Conservation (phyloP, 2,329 filamentous ascomycete genomes). For the Colletotrichum navitas region DNA sequence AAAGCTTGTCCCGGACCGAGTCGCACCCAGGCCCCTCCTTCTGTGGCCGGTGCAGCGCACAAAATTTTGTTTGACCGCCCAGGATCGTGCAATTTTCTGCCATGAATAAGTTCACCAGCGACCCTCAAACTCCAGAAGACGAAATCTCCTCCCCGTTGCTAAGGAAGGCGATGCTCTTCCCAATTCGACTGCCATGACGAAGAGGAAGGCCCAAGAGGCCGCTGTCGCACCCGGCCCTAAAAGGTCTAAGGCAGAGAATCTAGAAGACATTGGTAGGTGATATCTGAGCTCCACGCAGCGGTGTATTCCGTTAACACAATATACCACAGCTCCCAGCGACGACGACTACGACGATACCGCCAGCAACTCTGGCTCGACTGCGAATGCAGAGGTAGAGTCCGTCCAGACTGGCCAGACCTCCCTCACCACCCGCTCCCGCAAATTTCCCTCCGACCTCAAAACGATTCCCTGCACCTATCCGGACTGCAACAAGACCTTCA, state of each 20-base stretch:
- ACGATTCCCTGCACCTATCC: slow-evolving; percentile 81
- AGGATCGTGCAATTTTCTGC: slow-evolving; percentile 27
- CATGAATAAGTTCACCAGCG: slow-evolving; percentile 35
- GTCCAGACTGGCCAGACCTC: slow-evolving; percentile 40
- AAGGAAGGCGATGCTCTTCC: slow-evolving; percentile 29
- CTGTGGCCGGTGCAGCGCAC: slow-evolving; percentile 26
- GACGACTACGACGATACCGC: slow-evolving; percentile 42
- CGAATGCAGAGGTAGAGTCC: slow-evolving; percentile 40
- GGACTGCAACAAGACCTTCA: slow-evolving; percentile 85
- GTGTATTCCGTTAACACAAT: slow-evolving; percentile 24
- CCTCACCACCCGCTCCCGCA: slow-evolving; percentile 50
- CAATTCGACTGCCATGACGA: slow-evolving; percentile 36
- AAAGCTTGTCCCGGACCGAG: slow-evolving; percentile 40
- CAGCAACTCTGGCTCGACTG: slow-evolving; percentile 38
- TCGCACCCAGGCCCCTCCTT: slow-evolving; percentile 19
- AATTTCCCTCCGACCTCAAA: slow-evolving; percentile 79
- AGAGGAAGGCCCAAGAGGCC: slow-evolving; percentile 38
- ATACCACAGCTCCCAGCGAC: slow-evolving; percentile 31
- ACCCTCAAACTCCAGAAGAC: neutral
- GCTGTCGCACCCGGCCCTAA: slow-evolving; percentile 15
- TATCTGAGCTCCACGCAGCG: neutral
- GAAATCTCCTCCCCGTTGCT: slow-evolving; percentile 11
- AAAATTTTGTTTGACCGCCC: slow-evolving; percentile 41
- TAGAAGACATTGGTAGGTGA: slow-evolving; percentile 30
- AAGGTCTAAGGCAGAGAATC: slow-evolving; percentile 20